Evolutionary conservation across 768 basidiomycete genomes (phyloP).

Genomic region (Cyclocybe cylindracea): DNA sequence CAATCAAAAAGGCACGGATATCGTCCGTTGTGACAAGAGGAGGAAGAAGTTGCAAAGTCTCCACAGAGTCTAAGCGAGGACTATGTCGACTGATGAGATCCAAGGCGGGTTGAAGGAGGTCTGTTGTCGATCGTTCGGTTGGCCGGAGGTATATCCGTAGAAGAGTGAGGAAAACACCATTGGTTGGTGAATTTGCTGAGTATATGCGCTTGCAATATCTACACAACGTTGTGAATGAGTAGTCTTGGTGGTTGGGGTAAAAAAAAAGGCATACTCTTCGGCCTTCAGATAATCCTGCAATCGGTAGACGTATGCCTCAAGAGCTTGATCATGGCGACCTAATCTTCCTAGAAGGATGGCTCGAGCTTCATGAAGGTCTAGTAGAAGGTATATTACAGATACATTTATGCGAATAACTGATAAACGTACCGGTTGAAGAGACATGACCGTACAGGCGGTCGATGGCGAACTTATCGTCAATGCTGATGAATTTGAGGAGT

Average conservation of each 20-base stretch:
- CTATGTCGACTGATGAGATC: conserved; percentile 87
- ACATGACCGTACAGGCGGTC: conserved; percentile 82
- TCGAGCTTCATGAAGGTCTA: conserved; percentile 88
- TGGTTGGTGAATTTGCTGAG: conserved; percentile 52
- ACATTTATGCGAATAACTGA: neutral
- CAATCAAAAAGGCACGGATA: conserved; percentile 75
- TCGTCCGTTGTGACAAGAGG: conserved; percentile 86
- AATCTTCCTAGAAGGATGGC: conserved; percentile 89
- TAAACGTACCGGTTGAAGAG: conserved; percentile 70
- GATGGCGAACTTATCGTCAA: conserved; percentile 66
- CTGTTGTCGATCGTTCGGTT: conserved; percentile 44
- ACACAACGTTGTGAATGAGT: neutral
- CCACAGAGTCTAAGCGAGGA: conserved; percentile 75
- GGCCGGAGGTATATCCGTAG: conserved; percentile 88
- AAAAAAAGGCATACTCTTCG: conserved; percentile 65
- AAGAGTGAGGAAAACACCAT: conserved; percentile 77
- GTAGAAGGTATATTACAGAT: neutral
- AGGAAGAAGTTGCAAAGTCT: conserved; percentile 85
- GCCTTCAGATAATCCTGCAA: conserved; percentile 84
- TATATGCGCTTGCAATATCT: conserved; percentile 93
- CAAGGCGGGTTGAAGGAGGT: conserved; percentile 80
- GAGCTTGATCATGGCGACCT: conserved; percentile 88
- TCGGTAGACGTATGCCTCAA: conserved; percentile 93
- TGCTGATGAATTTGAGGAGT: conserved; percentile 75
- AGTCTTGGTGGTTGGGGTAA: neutral